Evolutionary conservation across 345 rosid species (phyloP), one percentile per base, ranked within the genome.

Genomic region (Trapa incisa): DNA sequence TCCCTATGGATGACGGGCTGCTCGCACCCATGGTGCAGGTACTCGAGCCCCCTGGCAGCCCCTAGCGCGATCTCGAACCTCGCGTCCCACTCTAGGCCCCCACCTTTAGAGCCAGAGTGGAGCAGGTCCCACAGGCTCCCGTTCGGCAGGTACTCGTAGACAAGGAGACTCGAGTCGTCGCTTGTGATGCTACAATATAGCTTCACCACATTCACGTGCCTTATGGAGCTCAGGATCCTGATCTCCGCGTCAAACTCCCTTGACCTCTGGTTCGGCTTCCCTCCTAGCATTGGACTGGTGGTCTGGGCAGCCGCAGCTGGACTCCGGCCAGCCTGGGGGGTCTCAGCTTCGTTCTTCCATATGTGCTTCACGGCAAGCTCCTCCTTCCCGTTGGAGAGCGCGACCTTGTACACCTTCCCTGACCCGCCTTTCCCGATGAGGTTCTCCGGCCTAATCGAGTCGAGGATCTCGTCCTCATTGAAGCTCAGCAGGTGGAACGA

Each of bases 201-300:
- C 79, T 93, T 93, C 77, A 93, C 98, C 65, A 93, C 97, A 68
- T 90, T 90, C 29, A 90, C 80, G 74, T 93, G 98, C 69, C 98
- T 77, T 65, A 93, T 86, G 13, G 97, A 93, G 79, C 98, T 93
- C 77, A 93, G 64, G 1, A 97, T 89, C 75, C 77, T 84, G 52
- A 88, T 96, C 80, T 93, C 98, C 1, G 94, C 80, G 9, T 90
- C 91, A 2, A 85, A 91, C 71, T 93, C 98, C 61, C 80, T 82
- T 1, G 86, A 81, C 67, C 75, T 84, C 9, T 52, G 60, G 33
- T 7, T 75, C 3, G 68, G 67, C 2, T 74, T 78, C 72, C 80
- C 81, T 0, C 74, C 73, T 1, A 93, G 84, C 66, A 93, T 93
- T 4, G 97, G 97, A 37, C 78, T 76, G 0, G 89, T 58, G 70